Base-by-base conservation (phyloP, 768 basidiomycete genomes). In the Rhodotorula babjevae region DNA sequence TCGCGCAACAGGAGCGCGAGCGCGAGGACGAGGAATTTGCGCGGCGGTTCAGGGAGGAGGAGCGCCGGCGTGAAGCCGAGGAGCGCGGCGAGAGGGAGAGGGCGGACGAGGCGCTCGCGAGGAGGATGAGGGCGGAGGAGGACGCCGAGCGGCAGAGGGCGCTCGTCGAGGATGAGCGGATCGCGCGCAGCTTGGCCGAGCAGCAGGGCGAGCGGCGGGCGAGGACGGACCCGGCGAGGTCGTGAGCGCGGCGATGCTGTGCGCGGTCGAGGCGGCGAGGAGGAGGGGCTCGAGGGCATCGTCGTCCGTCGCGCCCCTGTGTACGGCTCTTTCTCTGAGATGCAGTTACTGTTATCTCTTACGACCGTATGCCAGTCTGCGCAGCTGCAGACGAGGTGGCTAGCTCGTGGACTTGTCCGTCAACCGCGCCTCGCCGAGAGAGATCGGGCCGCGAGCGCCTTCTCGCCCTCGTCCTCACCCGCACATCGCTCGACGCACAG, bases 21-120 rank as follows among this genome's bases (percentile, higher is more conserved):
- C 55, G 46, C 29, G 49, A 61, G 33, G 73, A 74, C 63, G 73
- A 67, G 57, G 68, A 59, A 25, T 70, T 63, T 47, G 63, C 47
- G 7, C 36, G 50, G 52, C 29, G 31, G 69, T 29, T 74, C 18
- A 31, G 68, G 23, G 69, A 67, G 46, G 69, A 74, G 53, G 73
- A 72, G 29, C 4, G 40, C 4, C 11, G 47, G 31, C n/a, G 49
- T 8, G 69, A 65, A 49, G 46, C 2, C 42, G 57, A 14, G 46
- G 63, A 64, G 50, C 49, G 61, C 36, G 12, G 58, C 25, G 65
- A 64, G 53, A 44, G 59, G 14, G 72, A 69, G 50, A 15, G 8
- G 18, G 58, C 49, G 0, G 73, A 74, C 59, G 73, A 63, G 36
- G 68, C 53, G 29, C 56, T 59, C 7, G 69, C 47, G 6, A 36